Evolutionary conservation across 495 filamentous ascomycete genomes (phyloP), one percentile per base, ranked within the genome.

Genomic region (Rusavskia elegans): DNA sequence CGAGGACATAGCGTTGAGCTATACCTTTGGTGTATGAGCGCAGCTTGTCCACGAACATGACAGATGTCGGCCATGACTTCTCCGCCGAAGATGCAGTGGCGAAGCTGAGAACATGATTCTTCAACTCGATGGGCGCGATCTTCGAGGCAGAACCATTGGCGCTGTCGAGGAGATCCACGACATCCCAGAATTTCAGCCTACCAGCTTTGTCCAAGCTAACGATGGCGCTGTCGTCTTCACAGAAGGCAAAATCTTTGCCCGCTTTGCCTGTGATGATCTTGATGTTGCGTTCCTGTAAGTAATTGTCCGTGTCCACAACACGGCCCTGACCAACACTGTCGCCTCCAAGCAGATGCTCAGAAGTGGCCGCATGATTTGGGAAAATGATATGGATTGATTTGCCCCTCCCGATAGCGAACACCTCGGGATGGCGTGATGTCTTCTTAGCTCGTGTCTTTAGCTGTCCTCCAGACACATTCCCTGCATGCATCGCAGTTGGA

Each of bases 221-320:
- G 61, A 99, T 88, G 25, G 87, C 78, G 1, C 82, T 85, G 62
- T 99, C 93, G 67, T 97, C 93, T 60, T 89, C 87, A 64, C 89
- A 95, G 69, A 99, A 99, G 45, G 82, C 79, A 63, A 97, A 99
- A 59, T 99, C 93, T 66, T 99, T 97, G 30, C 89, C 90, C 45
- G 93, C 93, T 68, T 99, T 99, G 49, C 93, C 93, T 50, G 88
- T 96, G 44, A 86, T 84, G 64, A 99, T 92, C 67, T 87, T 90
- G 55, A 95, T 72, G 38, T 83, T 80, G 59, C 84, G 89, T 55
- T 94, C 82, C 55, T 80, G 79, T 57, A 93, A 79, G 57, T 93
- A 93, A 59, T 81, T 87, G 62, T 93, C 85, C 5, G 77, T 85
- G 62, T 93, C 84, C 55, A 89, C 80, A 30, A 81, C 74, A 48